phyloP scores from a whole-genome alignment of 1,284 basidiomycete genomes.

The Cutaneotrichosporon cutaneum region DNA sequence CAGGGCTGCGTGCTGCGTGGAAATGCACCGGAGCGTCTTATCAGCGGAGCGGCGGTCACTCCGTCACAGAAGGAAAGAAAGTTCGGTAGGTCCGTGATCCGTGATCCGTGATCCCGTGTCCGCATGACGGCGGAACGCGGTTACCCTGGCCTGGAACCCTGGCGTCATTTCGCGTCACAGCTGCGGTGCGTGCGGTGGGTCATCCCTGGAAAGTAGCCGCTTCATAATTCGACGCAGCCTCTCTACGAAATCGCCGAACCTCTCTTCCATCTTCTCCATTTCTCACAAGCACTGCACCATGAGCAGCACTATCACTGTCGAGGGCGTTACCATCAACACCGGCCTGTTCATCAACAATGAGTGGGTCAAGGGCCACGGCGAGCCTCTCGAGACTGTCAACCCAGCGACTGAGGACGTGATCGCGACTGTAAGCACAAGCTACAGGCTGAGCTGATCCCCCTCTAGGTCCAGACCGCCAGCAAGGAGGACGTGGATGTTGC shows the following conservation, averaged over 20 bases:
- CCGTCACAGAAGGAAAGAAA: no score
- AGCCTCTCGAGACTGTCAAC: conserved; percentile 35
- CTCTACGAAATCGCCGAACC: no score
- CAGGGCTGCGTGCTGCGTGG: no score
- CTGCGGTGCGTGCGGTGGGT: no score
- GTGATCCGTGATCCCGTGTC: no score
- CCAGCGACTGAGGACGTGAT: conserved; percentile 60
- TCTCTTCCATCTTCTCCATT: background rate
- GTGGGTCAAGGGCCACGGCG: conserved; percentile 33
- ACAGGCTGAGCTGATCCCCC: conserved; percentile 30
- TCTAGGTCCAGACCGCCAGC: conserved; percentile 25
- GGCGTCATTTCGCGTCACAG: no score
- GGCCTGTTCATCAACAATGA: conserved; percentile 41
- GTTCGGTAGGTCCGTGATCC: no score
- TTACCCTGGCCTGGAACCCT: no score
- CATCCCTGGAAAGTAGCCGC: no score
- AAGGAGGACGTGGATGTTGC: conserved; percentile 75
- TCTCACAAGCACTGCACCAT: background rate
- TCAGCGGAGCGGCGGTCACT: no score
- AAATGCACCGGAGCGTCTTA: no score
- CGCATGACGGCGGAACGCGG: no score
- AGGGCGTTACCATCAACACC: conserved; percentile 19
- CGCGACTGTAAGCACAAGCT: conserved; percentile 32
- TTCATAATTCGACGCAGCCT: background rate
- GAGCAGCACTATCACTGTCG: conserved; percentile 10